phyloP scores from a whole-genome alignment of 768 basidiomycete genomes.

The Cantharellus anzutake region DNA sequence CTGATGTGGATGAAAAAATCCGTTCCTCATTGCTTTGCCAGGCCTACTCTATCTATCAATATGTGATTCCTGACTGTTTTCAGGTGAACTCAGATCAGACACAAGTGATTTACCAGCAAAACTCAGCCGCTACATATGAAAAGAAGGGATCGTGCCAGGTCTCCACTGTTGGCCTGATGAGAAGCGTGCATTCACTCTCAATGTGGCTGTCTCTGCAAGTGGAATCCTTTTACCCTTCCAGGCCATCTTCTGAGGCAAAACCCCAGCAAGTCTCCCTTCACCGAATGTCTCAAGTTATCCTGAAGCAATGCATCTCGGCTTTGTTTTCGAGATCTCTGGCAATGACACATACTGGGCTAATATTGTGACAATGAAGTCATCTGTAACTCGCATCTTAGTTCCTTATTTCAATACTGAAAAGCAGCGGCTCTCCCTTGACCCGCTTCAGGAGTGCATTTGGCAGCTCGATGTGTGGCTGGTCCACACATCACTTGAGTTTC shows the following conservation, averaged over 20 bases:
- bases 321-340: constrained; percentile 15
- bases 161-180: constrained; percentile 19
- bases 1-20: constrained; percentile 12
- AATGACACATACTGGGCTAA: constrained; percentile 8
- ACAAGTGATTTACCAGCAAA: constrained; percentile 12
- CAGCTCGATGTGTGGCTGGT: constrained; percentile 16
- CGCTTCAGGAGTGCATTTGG: constrained; percentile 1
- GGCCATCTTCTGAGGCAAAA: constrained; percentile 19
- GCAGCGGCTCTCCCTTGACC: neutral
- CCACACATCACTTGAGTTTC: constrained; percentile 14
- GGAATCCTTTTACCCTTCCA: constrained; percentile 22
- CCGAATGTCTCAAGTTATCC: neutral
- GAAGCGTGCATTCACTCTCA: constrained; percentile 25
- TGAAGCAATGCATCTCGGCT: constrained; percentile 9
- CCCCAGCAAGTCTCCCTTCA: constrained; percentile 13
- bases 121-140: constrained; percentile 16
- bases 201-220: constrained; percentile 16
- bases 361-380: constrained; percentile 1
- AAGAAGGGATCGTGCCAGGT: constrained; percentile 20
- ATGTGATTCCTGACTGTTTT: constrained; percentile 14
- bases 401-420: constrained; percentile 4
- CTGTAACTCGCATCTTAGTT: constrained; percentile 1
- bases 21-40: constrained; percentile 11
- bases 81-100: constrained; percentile 23
- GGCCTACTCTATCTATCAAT: constrained; percentile 14